Evolutionary conservation across 1,139 yeast species (phyloP).

Genomic region (Saccharomyces hybrid): DNA sequence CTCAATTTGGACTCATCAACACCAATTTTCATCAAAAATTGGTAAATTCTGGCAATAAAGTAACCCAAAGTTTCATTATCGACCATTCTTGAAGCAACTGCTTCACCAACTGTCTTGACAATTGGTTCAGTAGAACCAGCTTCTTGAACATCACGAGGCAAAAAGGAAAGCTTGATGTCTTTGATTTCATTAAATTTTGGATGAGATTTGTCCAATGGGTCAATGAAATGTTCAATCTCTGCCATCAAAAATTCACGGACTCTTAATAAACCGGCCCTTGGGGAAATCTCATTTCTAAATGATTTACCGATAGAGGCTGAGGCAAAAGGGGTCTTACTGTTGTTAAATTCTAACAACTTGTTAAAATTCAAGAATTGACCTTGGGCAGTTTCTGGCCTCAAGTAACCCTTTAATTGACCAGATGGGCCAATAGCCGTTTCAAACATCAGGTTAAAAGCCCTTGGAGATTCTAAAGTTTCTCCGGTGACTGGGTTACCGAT

Average conservation of each 20-base stretch:
- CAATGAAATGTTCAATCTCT: constrained; percentile 97
- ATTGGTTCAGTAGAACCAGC: constrained; percentile 67
- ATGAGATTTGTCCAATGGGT: constrained; percentile 81
- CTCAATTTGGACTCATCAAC: constrained; percentile 76
- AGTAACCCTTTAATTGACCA: constrained; percentile 88
- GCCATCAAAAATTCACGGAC: constrained; percentile 99
- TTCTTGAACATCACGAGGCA: constrained; percentile 82
- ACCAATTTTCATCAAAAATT: constrained; percentile 82
- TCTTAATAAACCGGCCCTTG: constrained; percentile 94
- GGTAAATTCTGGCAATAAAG: constrained; percentile 87
- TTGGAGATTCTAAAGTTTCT: constrained; percentile 80
- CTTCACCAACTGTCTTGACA: constrained; percentile 75
- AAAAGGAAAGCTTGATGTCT: constrained; percentile 64
- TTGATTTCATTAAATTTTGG: constrained; percentile 69
- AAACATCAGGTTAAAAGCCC: constrained; percentile 96
- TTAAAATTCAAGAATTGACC: constrained; percentile 96
- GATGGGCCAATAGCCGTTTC: constrained; percentile 99
- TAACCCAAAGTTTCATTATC: constrained; percentile 97
- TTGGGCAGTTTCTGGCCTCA: constrained; percentile 99
- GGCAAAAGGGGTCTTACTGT: constrained; percentile 96
- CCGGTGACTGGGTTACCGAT: constrained; percentile 90
- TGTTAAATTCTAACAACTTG: constrained; percentile 90
- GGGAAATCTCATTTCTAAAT: constrained; percentile 97
- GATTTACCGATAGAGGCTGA: constrained; percentile 98
- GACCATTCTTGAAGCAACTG: constrained; percentile 78